Percentiles rank a stretch among this genome's conserved stretches.
These are phyloP conservation scores for Ganoderma resinaceum DNA, from an alignment of 1,284 basidiomycete genomes.

Conservation along the genomic window DNA sequence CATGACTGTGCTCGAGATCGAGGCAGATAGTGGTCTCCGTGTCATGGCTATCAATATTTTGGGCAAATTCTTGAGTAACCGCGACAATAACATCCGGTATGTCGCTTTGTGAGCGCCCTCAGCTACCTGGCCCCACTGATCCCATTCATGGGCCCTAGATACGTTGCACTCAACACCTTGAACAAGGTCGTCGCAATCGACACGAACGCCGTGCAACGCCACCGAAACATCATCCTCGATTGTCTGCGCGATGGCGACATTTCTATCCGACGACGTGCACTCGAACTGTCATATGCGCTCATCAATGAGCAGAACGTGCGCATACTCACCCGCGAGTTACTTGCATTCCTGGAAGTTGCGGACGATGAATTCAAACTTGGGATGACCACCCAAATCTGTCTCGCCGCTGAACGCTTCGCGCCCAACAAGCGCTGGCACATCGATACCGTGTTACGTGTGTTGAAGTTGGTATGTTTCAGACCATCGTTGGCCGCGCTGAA, in stretches of 20 bases:
- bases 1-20: slow-evolving; percentile 96
- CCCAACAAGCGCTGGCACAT: slow-evolving; percentile 99
- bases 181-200: slow-evolving; percentile 99
- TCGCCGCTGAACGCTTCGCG: slow-evolving; percentile 96
- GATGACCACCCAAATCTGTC: slow-evolving; percentile 96
- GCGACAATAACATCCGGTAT: slow-evolving; percentile 98
- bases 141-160: slow-evolving; percentile 55
- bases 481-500: background rate
- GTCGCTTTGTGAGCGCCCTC: slow-evolving; percentile 32
- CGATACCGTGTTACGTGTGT: slow-evolving; percentile 92
- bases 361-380: slow-evolving; percentile 99
- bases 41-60: slow-evolving; percentile 99
- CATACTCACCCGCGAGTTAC: slow-evolving; percentile 89
- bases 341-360: slow-evolving; percentile 97
- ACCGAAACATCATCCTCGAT: slow-evolving; percentile 97
- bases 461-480: slow-evolving; percentile 79
- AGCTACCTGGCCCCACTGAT: background rate
- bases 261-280: slow-evolving; percentile 94
- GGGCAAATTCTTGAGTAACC: slow-evolving; percentile 97
- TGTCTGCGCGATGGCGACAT: slow-evolving; percentile 99
- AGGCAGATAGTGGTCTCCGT: slow-evolving; percentile 93
- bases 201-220: slow-evolving; percentile 97
- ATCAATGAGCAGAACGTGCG: slow-evolving; percentile 97
- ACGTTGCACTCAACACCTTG: slow-evolving; percentile 97
- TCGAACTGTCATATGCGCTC: slow-evolving; percentile 97